A percentile compares a stretch with the other conserved stretches of the same genome.
Evolutionary conservation across 179 eudicot genomes (phyloP).

Genomic region (Silene coronaria): DNA sequence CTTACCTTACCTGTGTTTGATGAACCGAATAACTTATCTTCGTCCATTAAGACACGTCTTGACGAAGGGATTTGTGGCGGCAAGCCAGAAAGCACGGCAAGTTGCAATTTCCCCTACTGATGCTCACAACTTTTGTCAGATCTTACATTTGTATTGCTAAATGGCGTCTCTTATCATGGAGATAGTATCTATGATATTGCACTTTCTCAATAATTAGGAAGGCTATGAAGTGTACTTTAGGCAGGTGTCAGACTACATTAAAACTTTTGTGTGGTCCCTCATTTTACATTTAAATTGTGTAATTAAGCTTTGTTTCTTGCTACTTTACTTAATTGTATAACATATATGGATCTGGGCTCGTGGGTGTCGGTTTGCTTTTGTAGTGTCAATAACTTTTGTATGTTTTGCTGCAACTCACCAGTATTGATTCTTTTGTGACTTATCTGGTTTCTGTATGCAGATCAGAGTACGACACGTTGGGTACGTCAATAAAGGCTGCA

Average conservation of each 20-base stretch:
- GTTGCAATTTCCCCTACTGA: background rate
- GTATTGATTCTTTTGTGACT: background rate
- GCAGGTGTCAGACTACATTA: background rate
- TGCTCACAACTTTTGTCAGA: background rate
- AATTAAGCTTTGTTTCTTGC: background rate
- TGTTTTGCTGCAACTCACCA: background rate
- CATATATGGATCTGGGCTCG: background rate
- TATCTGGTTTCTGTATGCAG: conserved; percentile 32
- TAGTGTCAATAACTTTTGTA: background rate
- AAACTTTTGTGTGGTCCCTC: background rate
- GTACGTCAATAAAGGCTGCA: conserved; percentile 84
- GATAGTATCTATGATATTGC: background rate
- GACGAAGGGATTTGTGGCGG: background rate
- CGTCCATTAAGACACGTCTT: background rate
- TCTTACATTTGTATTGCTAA: background rate
- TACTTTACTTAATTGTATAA: background rate
- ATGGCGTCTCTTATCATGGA: background rate
- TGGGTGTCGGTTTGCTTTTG: background rate
- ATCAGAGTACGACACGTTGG: conserved; percentile 93
- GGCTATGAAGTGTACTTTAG: background rate
- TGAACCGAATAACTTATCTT: background rate
- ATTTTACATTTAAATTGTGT: background rate
- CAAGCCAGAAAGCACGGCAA: background rate
- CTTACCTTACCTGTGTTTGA: background rate
- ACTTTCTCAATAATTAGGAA: background rate